Evolutionary conservation across 257 asterid species (phyloP).

Genomic region (Solanum commersonii): DNA sequence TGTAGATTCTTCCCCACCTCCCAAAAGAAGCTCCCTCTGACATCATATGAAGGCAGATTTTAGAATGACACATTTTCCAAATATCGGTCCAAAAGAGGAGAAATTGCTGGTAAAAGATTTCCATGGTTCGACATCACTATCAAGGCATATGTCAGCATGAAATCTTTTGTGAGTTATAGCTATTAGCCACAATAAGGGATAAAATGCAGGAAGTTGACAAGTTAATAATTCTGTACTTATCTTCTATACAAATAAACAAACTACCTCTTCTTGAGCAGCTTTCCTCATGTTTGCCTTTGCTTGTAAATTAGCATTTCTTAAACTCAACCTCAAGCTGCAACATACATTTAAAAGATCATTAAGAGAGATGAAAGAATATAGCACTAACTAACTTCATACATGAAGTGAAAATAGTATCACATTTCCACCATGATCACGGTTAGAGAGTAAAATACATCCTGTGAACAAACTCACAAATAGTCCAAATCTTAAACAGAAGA

Average conservation of each 20-base stretch:
- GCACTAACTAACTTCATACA: neutral
- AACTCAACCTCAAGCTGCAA: conserved; percentile 50
- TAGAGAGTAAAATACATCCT: neutral
- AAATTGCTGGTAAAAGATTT: neutral
- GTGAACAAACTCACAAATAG: neutral
- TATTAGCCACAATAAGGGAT: neutral
- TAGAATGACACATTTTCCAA: neutral
- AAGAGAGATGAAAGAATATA: neutral
- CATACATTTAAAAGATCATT: neutral
- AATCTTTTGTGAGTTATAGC: neutral
- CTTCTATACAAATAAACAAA: neutral
- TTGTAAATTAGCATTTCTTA: conserved; percentile 83
- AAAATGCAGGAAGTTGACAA: neutral
- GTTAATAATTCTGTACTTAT: neutral
- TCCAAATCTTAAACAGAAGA: neutral
- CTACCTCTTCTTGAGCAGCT: conserved; percentile 85
- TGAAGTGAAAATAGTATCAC: neutral
- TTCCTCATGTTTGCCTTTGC: conserved; percentile 78
- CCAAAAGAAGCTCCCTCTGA: conserved; percentile 91
- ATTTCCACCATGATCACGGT: neutral
- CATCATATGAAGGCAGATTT: conserved; percentile 8
- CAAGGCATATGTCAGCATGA: neutral
- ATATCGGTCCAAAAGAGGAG: neutral
- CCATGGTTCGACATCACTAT: neutral
- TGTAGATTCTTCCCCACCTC: conserved; percentile 97